A percentile compares a stretch with the other conserved stretches of the same genome.
Evolutionary conservation across 2,329 filamentous ascomycete genomes (phyloP).

Genomic region (Sporothrix pallida): DNA sequence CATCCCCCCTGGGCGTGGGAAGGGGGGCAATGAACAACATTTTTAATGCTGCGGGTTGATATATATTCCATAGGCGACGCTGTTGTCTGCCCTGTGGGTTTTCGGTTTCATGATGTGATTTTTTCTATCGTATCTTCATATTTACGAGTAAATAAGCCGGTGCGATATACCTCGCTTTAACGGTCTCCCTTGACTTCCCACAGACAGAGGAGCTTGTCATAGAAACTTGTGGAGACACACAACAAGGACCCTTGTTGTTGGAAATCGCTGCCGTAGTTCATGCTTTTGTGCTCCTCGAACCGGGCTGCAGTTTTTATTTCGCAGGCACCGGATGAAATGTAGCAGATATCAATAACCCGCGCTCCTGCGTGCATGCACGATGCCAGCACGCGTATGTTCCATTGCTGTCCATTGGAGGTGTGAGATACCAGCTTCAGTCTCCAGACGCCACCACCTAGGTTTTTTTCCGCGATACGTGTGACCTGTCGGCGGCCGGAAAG

Average conservation of each 20-base stretch:
- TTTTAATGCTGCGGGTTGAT: too few relatives aligned
- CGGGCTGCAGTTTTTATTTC: slow-evolving; percentile 67
- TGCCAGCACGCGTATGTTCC: slow-evolving; percentile 64
- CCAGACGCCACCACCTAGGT: slow-evolving; percentile 86
- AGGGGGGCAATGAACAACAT: too few relatives aligned
- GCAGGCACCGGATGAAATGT: slow-evolving; percentile 55
- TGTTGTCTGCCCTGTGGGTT: too few relatives aligned
- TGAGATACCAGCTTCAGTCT: slow-evolving; percentile 68
- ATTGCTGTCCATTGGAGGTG: slow-evolving; percentile 40
- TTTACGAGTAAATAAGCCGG: too few relatives aligned
- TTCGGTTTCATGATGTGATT: too few relatives aligned
- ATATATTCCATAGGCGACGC: too few relatives aligned
- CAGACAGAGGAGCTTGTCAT: slow-evolving; percentile 71
- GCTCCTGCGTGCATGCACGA: slow-evolving; percentile 94
- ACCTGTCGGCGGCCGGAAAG: slow-evolving; percentile 52
- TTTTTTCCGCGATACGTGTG: slow-evolving; percentile 64
- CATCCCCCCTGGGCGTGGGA: too few relatives aligned
- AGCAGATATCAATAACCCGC: slow-evolving; percentile 62
- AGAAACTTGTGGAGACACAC: slow-evolving; percentile 77
- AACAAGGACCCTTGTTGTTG: slow-evolving; percentile 52
- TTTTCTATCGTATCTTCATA: too few relatives aligned
- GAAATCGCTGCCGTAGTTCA: slow-evolving; percentile 90
- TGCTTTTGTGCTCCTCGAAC: slow-evolving; percentile 87
- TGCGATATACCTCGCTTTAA: too few relatives aligned
- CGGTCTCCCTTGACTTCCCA: slow-evolving; percentile 54